Evolutionary conservation across 306 rosid genomes (phyloP).

Genomic region (Prunus davidiana): DNA sequence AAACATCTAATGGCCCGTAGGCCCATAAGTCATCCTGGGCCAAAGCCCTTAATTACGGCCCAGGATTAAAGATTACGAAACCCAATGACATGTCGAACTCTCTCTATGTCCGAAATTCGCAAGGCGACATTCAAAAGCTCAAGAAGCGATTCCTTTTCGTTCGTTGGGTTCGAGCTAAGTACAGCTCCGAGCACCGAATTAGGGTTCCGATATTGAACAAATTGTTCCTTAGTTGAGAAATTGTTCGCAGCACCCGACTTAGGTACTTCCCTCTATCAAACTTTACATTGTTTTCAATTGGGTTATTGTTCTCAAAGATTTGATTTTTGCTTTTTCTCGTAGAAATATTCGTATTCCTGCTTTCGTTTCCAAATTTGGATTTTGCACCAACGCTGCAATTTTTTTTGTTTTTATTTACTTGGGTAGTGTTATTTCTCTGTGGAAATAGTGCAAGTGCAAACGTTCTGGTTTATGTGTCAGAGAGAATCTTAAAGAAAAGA

Average conservation of each 20-base stretch:
- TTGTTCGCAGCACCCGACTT: background rate
- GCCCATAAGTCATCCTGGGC: background rate
- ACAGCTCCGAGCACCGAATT: constrained; percentile 2
- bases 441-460: background rate
- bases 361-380: background rate
- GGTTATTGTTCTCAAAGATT: background rate
- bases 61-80: background rate
- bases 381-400: background rate
- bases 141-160: background rate
- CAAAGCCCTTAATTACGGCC: background rate
- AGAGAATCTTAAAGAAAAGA: background rate
- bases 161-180: background rate
- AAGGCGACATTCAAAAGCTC: background rate
- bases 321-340: background rate
- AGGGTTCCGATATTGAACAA: constrained; percentile 1
- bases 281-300: background rate
- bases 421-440: background rate
- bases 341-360: background rate
- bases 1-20: background rate
- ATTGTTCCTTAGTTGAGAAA: background rate
- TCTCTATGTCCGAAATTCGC: background rate
- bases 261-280: constrained; percentile 4
- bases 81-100: background rate
- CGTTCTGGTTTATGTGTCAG: background rate
- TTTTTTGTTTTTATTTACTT: background rate